Percentiles rank a stretch among this genome's conserved stretches.
Conservation (phyloP, 2,329 filamentous ascomycete genomes). For the Didymella arachidicola region DNA sequence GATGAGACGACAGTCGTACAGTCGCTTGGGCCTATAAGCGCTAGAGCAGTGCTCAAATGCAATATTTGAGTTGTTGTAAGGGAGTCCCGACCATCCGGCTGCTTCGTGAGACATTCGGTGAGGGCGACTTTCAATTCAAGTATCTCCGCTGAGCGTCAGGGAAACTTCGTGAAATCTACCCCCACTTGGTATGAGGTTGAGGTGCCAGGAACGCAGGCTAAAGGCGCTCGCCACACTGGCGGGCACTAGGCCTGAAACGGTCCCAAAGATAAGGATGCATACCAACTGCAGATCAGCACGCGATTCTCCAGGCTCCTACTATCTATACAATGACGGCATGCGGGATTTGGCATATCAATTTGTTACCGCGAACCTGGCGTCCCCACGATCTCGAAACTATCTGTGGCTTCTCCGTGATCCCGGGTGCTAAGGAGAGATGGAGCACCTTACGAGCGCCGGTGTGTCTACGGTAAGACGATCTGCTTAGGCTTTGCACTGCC, state of each 20-base stretch:
- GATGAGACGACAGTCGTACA: conserved; percentile 14
- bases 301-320: conserved; percentile 15
- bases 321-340: conserved; percentile 31
- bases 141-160: conserved; percentile 30
- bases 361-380: conserved; percentile 2
- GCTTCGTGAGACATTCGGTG: conserved; percentile 1
- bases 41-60: background rate
- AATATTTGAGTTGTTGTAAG: background rate
- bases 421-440: conserved; percentile 17
- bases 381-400: conserved; percentile 18
- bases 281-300: conserved; percentile 28
- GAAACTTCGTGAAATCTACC: conserved; percentile 9
- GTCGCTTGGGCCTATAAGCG: conserved; percentile 14
- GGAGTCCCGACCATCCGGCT: background rate
- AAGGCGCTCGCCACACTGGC: conserved; percentile 10
- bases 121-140: conserved; percentile 9
- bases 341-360: conserved; percentile 21
- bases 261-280: conserved; percentile 49
- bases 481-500: conserved; percentile 7
- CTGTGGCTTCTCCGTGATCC: conserved; percentile 26
- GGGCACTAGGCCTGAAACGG: conserved; percentile 35
- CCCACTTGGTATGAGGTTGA: conserved; percentile 27
- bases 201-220: conserved; percentile 26
- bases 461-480: conserved; percentile 14
- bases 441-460: conserved; percentile 22